These are phyloP conservation scores for Cyberlindnera nakhonratchasimensis DNA, from an alignment of 805 yeast genomes.

Conservation along the genomic window DNA sequence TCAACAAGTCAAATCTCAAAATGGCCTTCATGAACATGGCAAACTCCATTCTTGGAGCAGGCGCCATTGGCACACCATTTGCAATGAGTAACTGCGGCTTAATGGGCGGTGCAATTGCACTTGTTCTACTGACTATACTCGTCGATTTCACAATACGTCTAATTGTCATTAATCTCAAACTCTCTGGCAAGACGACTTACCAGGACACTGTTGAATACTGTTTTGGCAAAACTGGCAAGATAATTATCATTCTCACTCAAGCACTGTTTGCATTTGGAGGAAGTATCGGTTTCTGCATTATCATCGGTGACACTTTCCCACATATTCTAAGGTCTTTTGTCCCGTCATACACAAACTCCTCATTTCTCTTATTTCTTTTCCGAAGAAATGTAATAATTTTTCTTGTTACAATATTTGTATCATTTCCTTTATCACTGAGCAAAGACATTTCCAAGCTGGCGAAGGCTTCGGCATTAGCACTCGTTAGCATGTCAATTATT, in stretches of 20 bases:
- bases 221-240: slow-evolving; percentile 70
- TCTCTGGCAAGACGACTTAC: slow-evolving; percentile 72
- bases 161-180: slow-evolving; percentile 76
- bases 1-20: slow-evolving; percentile 52
- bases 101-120: slow-evolving; percentile 62
- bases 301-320: slow-evolving; percentile 93
- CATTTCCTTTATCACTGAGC: slow-evolving; percentile 79
- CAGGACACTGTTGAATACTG: slow-evolving; percentile 82
- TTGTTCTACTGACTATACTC: slow-evolving; percentile 57
- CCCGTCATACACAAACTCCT: slow-evolving; percentile 35
- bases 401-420: slow-evolving; percentile 64
- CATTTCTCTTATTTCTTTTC: slow-evolving; percentile 51
- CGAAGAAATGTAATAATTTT: slow-evolving; percentile 69
- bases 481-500: slow-evolving; percentile 78
- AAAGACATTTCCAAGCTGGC: slow-evolving; percentile 82
- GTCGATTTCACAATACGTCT: slow-evolving; percentile 87
- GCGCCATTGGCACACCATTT: slow-evolving; percentile 90
- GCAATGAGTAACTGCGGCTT: slow-evolving; percentile 82
- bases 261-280: slow-evolving; percentile 94
- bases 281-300: slow-evolving; percentile 87
- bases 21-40: slow-evolving; percentile 98
- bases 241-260: slow-evolving; percentile 67
- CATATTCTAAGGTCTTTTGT: slow-evolving; percentile 74
- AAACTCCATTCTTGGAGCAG: slow-evolving; percentile 91
- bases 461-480: slow-evolving; percentile 81